phyloP scores from a whole-genome alignment of 192 early-diverging fungal genomes.

The Diversispora eburnea region DNA sequence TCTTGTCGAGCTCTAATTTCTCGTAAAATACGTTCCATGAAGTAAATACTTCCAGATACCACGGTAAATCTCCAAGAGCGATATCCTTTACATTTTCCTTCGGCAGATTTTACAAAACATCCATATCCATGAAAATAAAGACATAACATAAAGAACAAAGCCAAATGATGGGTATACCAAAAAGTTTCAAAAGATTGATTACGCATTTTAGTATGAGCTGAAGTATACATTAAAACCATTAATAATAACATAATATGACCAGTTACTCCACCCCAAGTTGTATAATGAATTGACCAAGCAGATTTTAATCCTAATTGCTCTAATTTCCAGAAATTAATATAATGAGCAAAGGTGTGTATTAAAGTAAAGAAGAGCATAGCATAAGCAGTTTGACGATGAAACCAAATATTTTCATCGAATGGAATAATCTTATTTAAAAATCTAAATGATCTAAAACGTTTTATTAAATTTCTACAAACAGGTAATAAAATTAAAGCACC shows the following conservation, averaged over 20 bases:
- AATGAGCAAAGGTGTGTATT: conserved; percentile 58
- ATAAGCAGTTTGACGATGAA: conserved; percentile 69
- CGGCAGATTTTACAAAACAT: conserved; percentile 42
- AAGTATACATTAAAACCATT: conserved; percentile 62
- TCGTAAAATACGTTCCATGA: conserved; percentile 62
- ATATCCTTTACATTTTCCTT: conserved; percentile 38
- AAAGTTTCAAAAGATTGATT: conserved; percentile 69
- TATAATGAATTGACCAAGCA: conserved; percentile 31
- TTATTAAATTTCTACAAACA: conserved; percentile 62
- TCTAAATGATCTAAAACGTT: conserved; percentile 46
- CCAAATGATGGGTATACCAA: conserved; percentile 75
- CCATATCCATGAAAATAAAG: conserved; percentile 67
- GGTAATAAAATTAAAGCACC: conserved; percentile 53
- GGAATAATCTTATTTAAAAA: conserved; percentile 61
- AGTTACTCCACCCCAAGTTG: conserved; percentile 53
- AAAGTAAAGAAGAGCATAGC: conserved; percentile 58
- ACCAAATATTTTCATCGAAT: conserved; percentile 74
- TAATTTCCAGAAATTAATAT: conserved; percentile 50
- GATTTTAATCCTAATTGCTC: conserved; percentile 18
- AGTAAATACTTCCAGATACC: conserved; percentile 52
- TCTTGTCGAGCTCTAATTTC: conserved; percentile 44
- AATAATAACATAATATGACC: conserved; percentile 64
- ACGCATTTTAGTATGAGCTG: conserved; percentile 57
- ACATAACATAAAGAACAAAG: conserved; percentile 57
- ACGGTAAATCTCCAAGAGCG: conserved; percentile 48